phyloP scores from a whole-genome alignment of 805 yeast genomes.

The Metschnikowia lochheadii region DNA sequence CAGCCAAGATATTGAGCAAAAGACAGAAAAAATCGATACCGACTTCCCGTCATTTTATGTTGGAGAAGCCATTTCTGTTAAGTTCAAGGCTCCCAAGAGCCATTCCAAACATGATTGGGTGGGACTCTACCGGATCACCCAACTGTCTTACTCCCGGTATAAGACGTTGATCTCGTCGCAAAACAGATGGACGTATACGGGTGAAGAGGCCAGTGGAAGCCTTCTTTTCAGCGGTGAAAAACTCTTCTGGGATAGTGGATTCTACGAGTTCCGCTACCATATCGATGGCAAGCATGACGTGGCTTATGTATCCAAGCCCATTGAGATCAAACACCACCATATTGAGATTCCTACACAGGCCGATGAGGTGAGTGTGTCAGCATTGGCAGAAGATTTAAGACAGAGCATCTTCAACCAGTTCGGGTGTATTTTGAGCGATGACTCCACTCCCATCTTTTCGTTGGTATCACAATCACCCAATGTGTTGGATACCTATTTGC shows the following conservation, averaged over 20 bases:
- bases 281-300: constrained; percentile 65
- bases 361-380: constrained; percentile 19
- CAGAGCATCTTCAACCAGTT: constrained; percentile 29
- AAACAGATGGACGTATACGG: constrained; percentile 61
- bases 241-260: constrained; percentile 63
- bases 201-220: constrained; percentile 38
- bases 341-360: constrained; percentile 34
- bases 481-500: constrained; percentile 28
- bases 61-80: constrained; percentile 52
- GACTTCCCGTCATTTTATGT: constrained; percentile 23
- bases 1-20: too few relatives aligned
- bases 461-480: constrained; percentile 25
- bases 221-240: constrained; percentile 46
- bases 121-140: constrained; percentile 64
- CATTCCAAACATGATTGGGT: constrained; percentile 65
- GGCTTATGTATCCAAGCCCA: constrained; percentile 59
- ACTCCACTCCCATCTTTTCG: constrained; percentile 25
- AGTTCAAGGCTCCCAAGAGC: constrained; percentile 50
- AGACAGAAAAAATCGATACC: too few relatives aligned
- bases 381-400: constrained; percentile 32
- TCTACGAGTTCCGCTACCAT: constrained; percentile 73
- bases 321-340: constrained; percentile 49
- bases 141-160: constrained; percentile 51
- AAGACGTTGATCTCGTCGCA: constrained; percentile 58
- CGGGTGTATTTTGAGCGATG: constrained; percentile 16